Conservation (phyloP, 441 rosid genomes). For the Brassica hybrid region DNA sequence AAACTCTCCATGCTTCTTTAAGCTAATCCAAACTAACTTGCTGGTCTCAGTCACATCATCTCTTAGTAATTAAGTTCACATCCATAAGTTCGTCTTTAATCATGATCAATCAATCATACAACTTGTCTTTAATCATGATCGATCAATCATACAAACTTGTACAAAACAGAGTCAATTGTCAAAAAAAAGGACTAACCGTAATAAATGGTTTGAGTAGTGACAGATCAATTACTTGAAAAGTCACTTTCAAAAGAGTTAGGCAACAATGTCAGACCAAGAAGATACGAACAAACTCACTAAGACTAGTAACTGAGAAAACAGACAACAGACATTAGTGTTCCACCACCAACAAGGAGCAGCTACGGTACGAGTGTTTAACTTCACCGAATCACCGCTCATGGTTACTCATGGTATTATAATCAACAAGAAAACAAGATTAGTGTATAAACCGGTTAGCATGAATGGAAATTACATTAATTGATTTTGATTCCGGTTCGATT, state of each 20-base stretch:
- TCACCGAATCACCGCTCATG: background rate
- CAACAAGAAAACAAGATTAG: background rate
- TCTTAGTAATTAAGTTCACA: background rate
- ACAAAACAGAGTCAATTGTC: constrained; percentile 17
- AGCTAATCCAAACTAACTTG: constrained; percentile 3
- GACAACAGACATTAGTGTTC: background rate
- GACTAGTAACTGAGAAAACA: background rate
- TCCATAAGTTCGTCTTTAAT: background rate
- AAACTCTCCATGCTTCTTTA: background rate
- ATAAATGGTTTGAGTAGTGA: constrained; percentile 21
- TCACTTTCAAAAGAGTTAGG: constrained; percentile 27
- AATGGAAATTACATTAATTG: background rate
- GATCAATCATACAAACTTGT: background rate
- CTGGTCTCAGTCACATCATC: constrained; percentile 8
- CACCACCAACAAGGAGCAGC: constrained; percentile 31
- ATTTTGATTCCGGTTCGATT: constrained; percentile 6
- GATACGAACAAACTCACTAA: background rate
- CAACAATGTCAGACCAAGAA: constrained; percentile 19
- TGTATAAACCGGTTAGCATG: background rate
- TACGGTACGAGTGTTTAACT: background rate
- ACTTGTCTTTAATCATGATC: background rate
- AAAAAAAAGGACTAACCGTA: no score
- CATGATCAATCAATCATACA: background rate
- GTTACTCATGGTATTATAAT: background rate
- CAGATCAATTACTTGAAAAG: constrained; percentile 21